Conservation (phyloP, 2,329 filamentous ascomycete genomes). For the Fonsecaea multimorphosa region DNA sequence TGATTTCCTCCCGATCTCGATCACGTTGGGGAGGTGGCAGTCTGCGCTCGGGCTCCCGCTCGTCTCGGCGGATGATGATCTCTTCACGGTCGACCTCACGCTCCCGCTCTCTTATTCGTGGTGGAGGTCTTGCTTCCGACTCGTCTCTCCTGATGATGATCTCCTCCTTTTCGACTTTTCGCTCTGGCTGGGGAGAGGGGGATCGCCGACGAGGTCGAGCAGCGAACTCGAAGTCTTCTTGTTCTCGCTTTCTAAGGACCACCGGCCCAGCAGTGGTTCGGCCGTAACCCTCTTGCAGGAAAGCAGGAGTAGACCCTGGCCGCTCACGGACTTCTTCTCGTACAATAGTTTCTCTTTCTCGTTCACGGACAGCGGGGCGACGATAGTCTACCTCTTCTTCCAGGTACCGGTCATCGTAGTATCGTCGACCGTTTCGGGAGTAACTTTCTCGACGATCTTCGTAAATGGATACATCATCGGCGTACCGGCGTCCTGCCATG, state of each 20-base stretch:
- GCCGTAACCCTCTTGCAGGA: constrained; percentile 45
- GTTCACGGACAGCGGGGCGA: constrained; percentile 50
- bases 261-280: constrained; percentile 44
- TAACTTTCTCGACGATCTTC: constrained; percentile 55
- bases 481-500: constrained; percentile 55
- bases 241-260: constrained; percentile 42
- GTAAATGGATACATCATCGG: constrained; percentile 49
- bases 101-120: constrained; percentile 36
- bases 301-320: constrained; percentile 42
- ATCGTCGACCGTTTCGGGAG: constrained; percentile 46
- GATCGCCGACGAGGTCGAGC: constrained; percentile 39
- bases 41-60: constrained; percentile 35
- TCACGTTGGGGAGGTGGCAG: constrained; percentile 35
- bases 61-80: constrained; percentile 46
- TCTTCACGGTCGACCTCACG: constrained; percentile 42
- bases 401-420: constrained; percentile 57
- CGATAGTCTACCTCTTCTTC: constrained; percentile 55
- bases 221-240: constrained; percentile 43
- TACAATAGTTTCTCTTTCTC: constrained; percentile 46
- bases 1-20: constrained; percentile 46
- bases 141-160: constrained; percentile 39
- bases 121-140: constrained; percentile 27
- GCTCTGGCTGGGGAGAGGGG: constrained; percentile 38
- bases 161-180: constrained; percentile 44
- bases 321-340: constrained; percentile 36